These are phyloP conservation scores for Leccinum discolor DNA, from an alignment of 1,284 basidiomycete species.

Conservation along the genomic window DNA sequence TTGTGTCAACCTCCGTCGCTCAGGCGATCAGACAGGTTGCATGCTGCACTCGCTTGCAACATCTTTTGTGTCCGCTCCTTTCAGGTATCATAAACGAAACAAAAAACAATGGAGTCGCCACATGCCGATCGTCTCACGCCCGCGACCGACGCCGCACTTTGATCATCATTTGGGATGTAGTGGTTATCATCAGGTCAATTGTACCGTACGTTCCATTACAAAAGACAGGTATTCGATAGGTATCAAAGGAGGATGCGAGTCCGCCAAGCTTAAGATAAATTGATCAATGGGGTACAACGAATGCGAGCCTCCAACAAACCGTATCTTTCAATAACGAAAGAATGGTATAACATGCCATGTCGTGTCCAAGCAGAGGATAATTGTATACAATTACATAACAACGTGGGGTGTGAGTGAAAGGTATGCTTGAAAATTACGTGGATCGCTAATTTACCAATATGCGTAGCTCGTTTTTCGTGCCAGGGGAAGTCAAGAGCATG, in stretches of 20 bases:
- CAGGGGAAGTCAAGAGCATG: neutral
- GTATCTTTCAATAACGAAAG: slow-evolving; percentile 1
- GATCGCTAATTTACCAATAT: slow-evolving; percentile 14
- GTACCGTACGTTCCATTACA: slow-evolving; percentile 11
- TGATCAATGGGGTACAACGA: neutral
- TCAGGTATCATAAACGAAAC: neutral
- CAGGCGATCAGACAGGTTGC: neutral
- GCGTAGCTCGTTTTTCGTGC: neutral
- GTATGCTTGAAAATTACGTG: slow-evolving; percentile 16
- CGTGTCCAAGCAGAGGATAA: slow-evolving; percentile 2
- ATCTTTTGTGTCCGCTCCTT: neutral
- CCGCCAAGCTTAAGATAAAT: neutral
- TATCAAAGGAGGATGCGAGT: slow-evolving; percentile 2
- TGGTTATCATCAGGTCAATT: neutral
- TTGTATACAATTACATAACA: slow-evolving; percentile 22
- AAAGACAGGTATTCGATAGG: slow-evolving; percentile 8
- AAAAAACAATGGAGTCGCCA: neutral
- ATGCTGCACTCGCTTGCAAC: neutral
- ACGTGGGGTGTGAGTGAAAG: slow-evolving; percentile 4
- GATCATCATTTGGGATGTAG: neutral
- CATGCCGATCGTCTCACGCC: neutral
- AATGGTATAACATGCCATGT: neutral
- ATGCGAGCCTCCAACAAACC: neutral
- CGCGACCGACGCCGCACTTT: neutral
- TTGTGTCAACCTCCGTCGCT: neutral